Base-by-base conservation (phyloP, 768 basidiomycete species). In the Hemileccinum rubropunctum region DNA sequence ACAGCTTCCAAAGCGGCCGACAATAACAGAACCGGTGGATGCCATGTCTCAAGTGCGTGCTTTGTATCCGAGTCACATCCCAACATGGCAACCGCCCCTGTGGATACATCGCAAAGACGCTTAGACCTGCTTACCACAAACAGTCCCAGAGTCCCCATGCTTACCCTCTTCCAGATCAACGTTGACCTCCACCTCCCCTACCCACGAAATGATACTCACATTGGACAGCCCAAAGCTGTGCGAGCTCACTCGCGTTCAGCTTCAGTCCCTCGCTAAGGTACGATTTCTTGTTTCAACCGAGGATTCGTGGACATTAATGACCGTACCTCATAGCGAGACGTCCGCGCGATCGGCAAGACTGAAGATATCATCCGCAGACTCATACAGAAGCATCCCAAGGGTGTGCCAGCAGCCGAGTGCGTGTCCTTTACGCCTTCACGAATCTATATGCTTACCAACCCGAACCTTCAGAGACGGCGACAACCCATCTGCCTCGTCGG, bases 181-280 rank as follows among this genome's bases (percentile, higher is more conserved):
- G n/a, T 48, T 23, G 40, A 38, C 39, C n/a, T n/a, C n/a, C n/a
- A n/a, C n/a, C n/a, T 11, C n/a, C 20, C 17, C 10, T 18, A 2
- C 13, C 1, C 21, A 17, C 41, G 26, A 44, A 26, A 57, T 39
- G 45, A 18, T 43, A 3, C 45, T 38, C 10, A 42, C 21, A 8
- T 51, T 66, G 47, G 57, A 58, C 15, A 61, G 51, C 14, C 45
- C 53, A 35, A 51, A 55, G 27, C 57, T 65, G 40, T 58, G 54
- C 39, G 18, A 53, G 21, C 61, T 65, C 27, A 33, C 42, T 38
- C 61, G 59, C 12, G 15, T 39, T 10, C 52, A 65, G 43, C 47
- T 65, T 26, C 65, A 65, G 45, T 50, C 60, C 4, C 57, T 65
- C 13, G 58, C 65, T 38, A 62, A 62, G 55, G 64, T 58, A 37